Evolutionary conservation across 2,329 filamentous ascomycete genomes (phyloP).

Genomic region (Aspergillus fructus): DNA sequence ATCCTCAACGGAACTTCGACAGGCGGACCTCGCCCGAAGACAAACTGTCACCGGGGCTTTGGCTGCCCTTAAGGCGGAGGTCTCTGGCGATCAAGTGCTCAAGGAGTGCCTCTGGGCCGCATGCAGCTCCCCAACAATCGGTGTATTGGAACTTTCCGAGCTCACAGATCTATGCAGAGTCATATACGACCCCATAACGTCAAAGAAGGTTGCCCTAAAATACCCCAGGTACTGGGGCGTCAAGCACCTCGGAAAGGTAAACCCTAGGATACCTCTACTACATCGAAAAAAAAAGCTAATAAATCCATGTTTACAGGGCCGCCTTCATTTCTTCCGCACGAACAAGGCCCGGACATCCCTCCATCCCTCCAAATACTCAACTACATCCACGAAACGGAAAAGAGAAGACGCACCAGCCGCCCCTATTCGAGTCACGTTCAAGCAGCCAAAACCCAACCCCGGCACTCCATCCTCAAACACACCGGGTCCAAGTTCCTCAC

Average conservation of each 20-base stretch:
- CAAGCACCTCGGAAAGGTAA: conserved; percentile 53
- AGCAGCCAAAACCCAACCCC: conserved; percentile 36
- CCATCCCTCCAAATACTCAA: conserved; percentile 29
- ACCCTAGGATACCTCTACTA: neutral
- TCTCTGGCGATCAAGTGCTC: conserved; percentile 50
- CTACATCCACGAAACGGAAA: conserved; percentile 36
- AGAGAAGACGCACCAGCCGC: conserved; percentile 39
- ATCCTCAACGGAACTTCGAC: conserved; percentile 50
- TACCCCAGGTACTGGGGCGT: conserved; percentile 59
- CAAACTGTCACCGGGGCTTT: conserved; percentile 60
- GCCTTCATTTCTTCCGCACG: conserved; percentile 44
- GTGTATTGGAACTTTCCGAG: conserved; percentile 55
- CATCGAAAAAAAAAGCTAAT: neutral
- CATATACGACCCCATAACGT: conserved; percentile 55
- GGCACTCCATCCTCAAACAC: conserved; percentile 27
- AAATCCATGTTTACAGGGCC: conserved; percentile 29
- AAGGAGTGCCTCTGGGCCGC: conserved; percentile 58
- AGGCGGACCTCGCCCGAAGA: conserved; percentile 54
- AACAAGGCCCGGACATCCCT: conserved; percentile 39
- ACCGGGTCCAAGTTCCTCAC: conserved; percentile 18
- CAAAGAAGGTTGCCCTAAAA: conserved; percentile 50
- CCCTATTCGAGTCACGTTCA: conserved; percentile 42
- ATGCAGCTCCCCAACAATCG: conserved; percentile 51
- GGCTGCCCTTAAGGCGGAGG: conserved; percentile 54
- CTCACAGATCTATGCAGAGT: conserved; percentile 58